Percentiles rank a stretch among this genome's conserved stretches.
These are phyloP conservation scores for Botrytis paeoniae DNA, from an alignment of 2,329 filamentous ascomycete genomes.

Conservation along the genomic window DNA sequence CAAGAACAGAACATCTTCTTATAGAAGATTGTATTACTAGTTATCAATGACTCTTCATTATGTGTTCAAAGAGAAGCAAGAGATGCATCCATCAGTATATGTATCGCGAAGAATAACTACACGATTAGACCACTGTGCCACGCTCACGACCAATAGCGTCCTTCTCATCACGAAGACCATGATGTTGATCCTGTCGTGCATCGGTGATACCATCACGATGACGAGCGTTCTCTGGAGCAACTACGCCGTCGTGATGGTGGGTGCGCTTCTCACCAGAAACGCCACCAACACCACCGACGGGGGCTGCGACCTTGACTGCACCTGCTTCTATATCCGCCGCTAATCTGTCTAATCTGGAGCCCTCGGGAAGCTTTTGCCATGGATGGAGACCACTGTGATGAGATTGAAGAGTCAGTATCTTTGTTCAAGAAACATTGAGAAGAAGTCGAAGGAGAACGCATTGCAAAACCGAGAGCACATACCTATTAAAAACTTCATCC, in stretches of 20 bases:
- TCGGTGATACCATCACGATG: background rate
- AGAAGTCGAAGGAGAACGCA: background rate
- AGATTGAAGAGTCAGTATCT: background rate
- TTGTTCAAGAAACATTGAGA: background rate
- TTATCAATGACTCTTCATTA: background rate
- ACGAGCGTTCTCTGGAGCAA: background rate
- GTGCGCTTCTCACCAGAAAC: background rate
- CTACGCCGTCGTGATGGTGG: background rate
- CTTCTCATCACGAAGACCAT: constrained; percentile 10
- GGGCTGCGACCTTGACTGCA: constrained; percentile 31
- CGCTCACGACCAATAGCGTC: background rate
- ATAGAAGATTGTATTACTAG: background rate
- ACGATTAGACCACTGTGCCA: background rate
- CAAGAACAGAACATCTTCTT: background rate
- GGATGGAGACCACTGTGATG: constrained; percentile 47
- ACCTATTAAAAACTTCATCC: constrained; percentile 64
- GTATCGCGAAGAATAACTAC: background rate
- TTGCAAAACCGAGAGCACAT: background rate
- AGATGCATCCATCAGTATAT: background rate
- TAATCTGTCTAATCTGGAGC: constrained; percentile 47
- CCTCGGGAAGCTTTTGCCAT: constrained; percentile 50
- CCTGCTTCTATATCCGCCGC: constrained; percentile 47
- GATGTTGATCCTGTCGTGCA: background rate
- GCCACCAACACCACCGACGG: constrained; percentile 15
- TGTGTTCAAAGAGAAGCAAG: background rate